phyloP scores from a whole-genome alignment of 768 basidiomycete genomes.

The Rubroboletus satanas region DNA sequence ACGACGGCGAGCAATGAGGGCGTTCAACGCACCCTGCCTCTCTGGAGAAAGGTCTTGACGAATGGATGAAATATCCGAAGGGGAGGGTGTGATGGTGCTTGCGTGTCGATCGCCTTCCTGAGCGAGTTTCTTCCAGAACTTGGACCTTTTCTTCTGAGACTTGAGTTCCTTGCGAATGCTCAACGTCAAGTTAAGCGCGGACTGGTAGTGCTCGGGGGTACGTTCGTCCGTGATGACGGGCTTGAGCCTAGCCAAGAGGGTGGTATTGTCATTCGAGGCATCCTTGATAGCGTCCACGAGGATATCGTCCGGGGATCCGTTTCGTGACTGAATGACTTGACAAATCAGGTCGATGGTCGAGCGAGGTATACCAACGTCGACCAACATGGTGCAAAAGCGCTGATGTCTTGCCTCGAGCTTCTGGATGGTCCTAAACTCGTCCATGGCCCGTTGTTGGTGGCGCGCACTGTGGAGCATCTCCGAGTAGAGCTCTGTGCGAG shows the following conservation, averaged over 20 bases:
- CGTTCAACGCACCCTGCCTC: conserved; percentile 36
- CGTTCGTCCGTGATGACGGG: conserved; percentile 34
- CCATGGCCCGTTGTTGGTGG: conserved; percentile 21
- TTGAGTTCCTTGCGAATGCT: conserved; percentile 43
- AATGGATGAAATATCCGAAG: conserved; percentile 31
- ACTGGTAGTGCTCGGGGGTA: conserved; percentile 42
- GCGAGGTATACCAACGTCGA: conserved; percentile 27
- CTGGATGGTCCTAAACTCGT: conserved; percentile 27
- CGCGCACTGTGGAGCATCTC: conserved; percentile 28
- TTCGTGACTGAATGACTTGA: conserved; percentile 19
- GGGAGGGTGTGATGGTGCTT: conserved; percentile 26
- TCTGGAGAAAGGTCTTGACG: conserved; percentile 23
- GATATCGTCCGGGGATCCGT: conserved; percentile 38
- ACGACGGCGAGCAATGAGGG: conserved; percentile 31
- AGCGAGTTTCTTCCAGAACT: conserved; percentile 46
- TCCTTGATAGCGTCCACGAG: conserved; percentile 42
- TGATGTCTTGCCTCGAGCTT: conserved; percentile 25
- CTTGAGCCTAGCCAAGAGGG: conserved; percentile 43
- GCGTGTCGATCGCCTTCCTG: conserved; percentile 27
- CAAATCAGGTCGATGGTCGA: conserved; percentile 22
- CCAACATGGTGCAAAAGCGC: conserved; percentile 21
- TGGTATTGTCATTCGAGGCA: conserved; percentile 36
- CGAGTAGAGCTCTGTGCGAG: conserved; percentile 27
- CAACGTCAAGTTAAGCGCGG: conserved; percentile 44
- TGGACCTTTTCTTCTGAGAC: conserved; percentile 40